Evolutionary conservation across 208 protist genomes (phyloP), one percentile per base, ranked within the genome.

Genomic region (Crithidia sp.): DNA sequence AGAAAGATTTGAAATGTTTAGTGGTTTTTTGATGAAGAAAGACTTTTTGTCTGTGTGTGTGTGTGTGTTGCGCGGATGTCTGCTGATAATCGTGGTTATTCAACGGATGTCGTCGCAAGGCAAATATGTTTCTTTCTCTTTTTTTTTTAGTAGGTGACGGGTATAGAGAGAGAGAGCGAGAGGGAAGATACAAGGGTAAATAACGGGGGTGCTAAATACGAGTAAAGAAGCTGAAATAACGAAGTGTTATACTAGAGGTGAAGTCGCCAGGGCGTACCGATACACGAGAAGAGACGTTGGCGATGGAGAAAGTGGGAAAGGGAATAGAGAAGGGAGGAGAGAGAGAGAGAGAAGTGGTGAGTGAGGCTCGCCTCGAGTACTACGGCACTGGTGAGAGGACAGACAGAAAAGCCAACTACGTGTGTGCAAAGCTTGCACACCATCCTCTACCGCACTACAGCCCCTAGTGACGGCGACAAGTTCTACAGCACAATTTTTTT

Each of bases 11-110:
- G 14, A 5, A 17, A 19, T 44, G 47, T 36, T 55, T 68, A 45
- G 41, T 49, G 37, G 43, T 67, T 69, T 66, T 58, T 60, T 57
- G 43, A 52, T 71, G 58, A 72, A 58, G 13, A 78, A 52, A 5
- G 50, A 40, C 36, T 66, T 12, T 65, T 7, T 66, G 7, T 74
- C 4, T 74, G 59, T 54, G n/a, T 45, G 8, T 60, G 40, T 43
- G 57, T 19, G 8, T 14, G 49, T 59, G 19, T 47, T 37, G 52
- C 28, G 16, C 4, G 28, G 19, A 39, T 37, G 64, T 59, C 28
- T 49, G 64, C 64, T 39, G 52, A 67, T 49, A 68, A 68, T 68
- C 64, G 64, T 68, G 64, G 64, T 49, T 59, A 59, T 59, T 59
- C 64, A 59, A 40, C 64, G 67, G 17, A 59, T 55, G 65, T 56